Conservation (phyloP, 192 early-diverging fungal genomes). For the Gaertneriomyces sp. region DNA sequence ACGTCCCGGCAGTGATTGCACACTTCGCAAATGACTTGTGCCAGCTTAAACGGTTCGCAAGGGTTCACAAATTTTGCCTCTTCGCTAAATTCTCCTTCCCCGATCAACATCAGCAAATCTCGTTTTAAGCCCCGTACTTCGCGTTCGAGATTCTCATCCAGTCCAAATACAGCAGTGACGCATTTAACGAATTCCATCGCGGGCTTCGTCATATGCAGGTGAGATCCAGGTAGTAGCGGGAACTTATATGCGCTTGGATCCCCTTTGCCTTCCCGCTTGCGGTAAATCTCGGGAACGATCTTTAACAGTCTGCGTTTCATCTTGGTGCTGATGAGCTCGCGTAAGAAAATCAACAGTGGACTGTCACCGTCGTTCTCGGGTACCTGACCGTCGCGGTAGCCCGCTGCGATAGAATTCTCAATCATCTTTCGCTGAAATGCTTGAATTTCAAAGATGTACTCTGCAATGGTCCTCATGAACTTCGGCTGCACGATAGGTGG, state of each 20-base stretch:
- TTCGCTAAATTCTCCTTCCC: slow-evolving; percentile 72
- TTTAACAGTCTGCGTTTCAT: slow-evolving; percentile 63
- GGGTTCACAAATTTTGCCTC: slow-evolving; percentile 80
- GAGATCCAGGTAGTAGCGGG: slow-evolving; percentile 71
- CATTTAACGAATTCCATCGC: slow-evolving; percentile 84
- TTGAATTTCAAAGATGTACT: slow-evolving; percentile 52
- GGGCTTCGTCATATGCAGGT: slow-evolving; percentile 61
- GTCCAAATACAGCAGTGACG: slow-evolving; percentile 68
- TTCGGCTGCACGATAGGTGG: slow-evolving; percentile 66
- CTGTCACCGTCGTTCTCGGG: not conserved
- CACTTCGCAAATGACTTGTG: slow-evolving; percentile 80
- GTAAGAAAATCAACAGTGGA: slow-evolving; percentile 25
- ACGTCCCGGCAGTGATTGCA: slow-evolving; percentile 84
- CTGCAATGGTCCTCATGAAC: slow-evolving; percentile 68
- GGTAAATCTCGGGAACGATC: slow-evolving; percentile 54
- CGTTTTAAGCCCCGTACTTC: slow-evolving; percentile 80
- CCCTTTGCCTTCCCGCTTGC: slow-evolving; percentile 20
- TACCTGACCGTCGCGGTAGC: slow-evolving; percentile 2
- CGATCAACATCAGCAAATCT: slow-evolving; percentile 69
- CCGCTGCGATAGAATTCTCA: not conserved
- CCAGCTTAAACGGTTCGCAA: slow-evolving; percentile 71
- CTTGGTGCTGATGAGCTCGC: slow-evolving; percentile 27
- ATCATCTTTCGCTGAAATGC: slow-evolving; percentile 6
- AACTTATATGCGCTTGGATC: slow-evolving; percentile 47
- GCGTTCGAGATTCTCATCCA: slow-evolving; percentile 66